A percentile compares a stretch with the other conserved stretches of the same genome.
phyloP scores from a whole-genome alignment of 192 early-diverging fungal genomes.

The Coemansia reversa region DNA sequence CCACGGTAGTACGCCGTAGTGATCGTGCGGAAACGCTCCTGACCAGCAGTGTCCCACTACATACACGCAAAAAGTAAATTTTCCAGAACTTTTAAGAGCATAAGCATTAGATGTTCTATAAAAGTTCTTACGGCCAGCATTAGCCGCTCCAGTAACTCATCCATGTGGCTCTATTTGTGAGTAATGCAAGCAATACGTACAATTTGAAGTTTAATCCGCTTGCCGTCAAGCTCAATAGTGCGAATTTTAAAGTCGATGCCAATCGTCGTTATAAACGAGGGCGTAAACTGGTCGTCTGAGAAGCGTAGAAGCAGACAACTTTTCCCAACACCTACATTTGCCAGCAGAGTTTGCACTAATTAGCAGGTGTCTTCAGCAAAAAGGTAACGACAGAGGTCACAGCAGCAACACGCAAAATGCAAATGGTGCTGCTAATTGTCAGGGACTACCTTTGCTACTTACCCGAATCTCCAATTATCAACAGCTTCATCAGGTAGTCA shows the following conservation, averaged over 20 bases:
- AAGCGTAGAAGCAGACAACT: conserved; percentile 95
- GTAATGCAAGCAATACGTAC: conserved; percentile 20
- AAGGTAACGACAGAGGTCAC: not conserved
- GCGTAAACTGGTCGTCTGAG: conserved; percentile 98
- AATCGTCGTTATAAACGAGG: conserved; percentile 99
- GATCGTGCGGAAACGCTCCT: conserved; percentile 98
- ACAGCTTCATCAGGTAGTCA: conserved; percentile 98
- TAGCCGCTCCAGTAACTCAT: not conserved
- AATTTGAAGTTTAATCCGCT: conserved; percentile 99
- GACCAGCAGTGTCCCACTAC: conserved; percentile 97
- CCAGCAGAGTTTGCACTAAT: not conserved
- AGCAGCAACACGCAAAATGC: not conserved
- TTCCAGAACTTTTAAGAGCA: not conserved
- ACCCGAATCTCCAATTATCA: conserved; percentile 98
- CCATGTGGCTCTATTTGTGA: not conserved
- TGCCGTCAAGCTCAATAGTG: conserved; percentile 97
- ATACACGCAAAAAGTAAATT: not conserved
- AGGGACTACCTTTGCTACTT: conserved; percentile 20
- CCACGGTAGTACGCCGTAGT: conserved; percentile 99
- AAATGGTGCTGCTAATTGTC: not conserved
- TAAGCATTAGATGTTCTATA: not conserved
- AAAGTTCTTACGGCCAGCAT: not conserved
- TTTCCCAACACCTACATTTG: conserved; percentile 69
- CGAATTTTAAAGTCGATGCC: conserved; percentile 99
- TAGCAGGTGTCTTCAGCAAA: conserved; percentile 1